Base-by-base conservation (phyloP, 2,329 filamentous ascomycete species). In the Raffaelea albimanens region DNA sequence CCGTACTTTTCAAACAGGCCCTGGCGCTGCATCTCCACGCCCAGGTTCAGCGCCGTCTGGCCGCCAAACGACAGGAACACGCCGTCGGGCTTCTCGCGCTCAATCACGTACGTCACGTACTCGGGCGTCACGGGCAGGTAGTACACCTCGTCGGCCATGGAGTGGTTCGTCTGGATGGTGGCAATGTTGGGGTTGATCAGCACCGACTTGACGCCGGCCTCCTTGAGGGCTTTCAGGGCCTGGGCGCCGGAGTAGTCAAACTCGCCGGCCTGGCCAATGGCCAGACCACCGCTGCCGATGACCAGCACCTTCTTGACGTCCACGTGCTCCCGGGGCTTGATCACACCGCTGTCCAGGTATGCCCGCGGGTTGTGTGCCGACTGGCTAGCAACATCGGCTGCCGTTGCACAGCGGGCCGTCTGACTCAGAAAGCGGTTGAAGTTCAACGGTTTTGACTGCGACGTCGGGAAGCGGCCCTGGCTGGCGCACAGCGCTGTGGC, bases 181-280 rank as follows among this genome's bases (percentile, higher is more conserved):
- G 93, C 93, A 62, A 98, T 97, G 64, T 98, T 98, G 49, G 93
- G 93, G 70, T 98, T 98, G 75, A 97, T 97, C 52, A 98, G 74
- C 55, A 98, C 84, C 4, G 93, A 96, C 71, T 95, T 95, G 58
- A 97, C 96, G 50, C 90, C 91, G 67, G 97, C 93, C 66, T 97
- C 86, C 68, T 96, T 97, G 59, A 98, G 76, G 36, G 93, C 93
- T 71, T 97, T 97, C 53, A 98, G 76, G 47, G 93, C 93, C 73
- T 97, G 93, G 5, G 91, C 90, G 55, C 89, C 91, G 67, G 93
- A 97, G 69, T 97, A 97, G 70, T 97, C 91, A 61, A 97, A 97
- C 72, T 97, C 91, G 71, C 91, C 91, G 55, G 91, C 91, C 70
- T 97, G 91, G 54, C 91, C 91, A 78, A 97, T 97, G 65, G 87